Evolutionary conservation across 2,329 filamentous ascomycete species (phyloP).

Genomic region (Xylaria digitata): DNA sequence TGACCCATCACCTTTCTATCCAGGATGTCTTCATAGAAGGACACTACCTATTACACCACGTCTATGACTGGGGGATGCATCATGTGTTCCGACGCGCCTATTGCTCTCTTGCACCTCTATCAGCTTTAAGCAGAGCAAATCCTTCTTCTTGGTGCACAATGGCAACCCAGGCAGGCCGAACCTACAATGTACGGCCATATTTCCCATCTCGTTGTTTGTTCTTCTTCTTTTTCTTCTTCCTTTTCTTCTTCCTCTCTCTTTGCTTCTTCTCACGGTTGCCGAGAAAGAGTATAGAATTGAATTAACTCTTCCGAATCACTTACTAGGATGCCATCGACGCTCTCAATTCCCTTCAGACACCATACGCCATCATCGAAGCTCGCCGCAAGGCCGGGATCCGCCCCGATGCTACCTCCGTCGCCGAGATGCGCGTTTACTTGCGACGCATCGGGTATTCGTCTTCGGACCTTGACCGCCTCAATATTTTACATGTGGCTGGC

Average conservation of each 20-base stretch:
- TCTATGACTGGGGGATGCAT: conserved; percentile 42
- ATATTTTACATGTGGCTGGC: conserved; percentile 76
- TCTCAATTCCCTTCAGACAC: conserved; percentile 91
- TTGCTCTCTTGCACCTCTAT: conserved; percentile 25
- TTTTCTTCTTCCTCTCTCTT: not conserved
- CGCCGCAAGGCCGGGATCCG: conserved; percentile 78
- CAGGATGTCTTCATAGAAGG: conserved; percentile 25
- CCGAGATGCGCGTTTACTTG: conserved; percentile 84
- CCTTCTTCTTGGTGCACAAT: conserved; percentile 42
- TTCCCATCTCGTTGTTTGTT: not conserved
- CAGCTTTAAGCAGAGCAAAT: conserved; percentile 30
- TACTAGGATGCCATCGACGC: conserved; percentile 82
- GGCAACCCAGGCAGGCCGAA: conserved; percentile 41
- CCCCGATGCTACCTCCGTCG: conserved; percentile 76
- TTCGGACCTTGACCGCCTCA: conserved; percentile 67
- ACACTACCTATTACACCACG: conserved; percentile 4
- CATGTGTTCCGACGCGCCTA: conserved; percentile 45
- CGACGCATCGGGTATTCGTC: conserved; percentile 79
- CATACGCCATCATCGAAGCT: conserved; percentile 82
- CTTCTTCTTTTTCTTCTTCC: not conserved
- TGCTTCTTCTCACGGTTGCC: not conserved
- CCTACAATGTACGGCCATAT: conserved; percentile 43
- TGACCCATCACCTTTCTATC: not conserved
- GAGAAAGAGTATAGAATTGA: not conserved
- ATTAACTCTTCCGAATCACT: conserved; percentile 23